These are phyloP conservation scores for Pseudocercospora pini-densiflorae DNA, from an alignment of 2,329 filamentous ascomycete species.

Conservation along the genomic window DNA sequence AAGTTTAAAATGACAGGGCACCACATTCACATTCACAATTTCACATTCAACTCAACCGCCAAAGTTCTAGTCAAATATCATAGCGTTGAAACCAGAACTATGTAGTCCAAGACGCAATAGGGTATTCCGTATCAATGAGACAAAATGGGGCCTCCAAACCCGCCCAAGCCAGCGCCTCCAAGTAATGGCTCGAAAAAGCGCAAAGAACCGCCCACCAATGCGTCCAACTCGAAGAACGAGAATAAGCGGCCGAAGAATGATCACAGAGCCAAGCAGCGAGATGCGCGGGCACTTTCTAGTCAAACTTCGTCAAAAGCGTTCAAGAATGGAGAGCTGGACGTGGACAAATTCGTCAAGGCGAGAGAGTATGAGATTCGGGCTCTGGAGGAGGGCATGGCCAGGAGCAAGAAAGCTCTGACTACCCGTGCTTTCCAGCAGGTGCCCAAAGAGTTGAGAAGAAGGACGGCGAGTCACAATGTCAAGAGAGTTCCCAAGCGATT, in stretches of 20 bases:
- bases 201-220: slow-evolving; percentile 32
- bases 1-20: slow-evolving; percentile 8
- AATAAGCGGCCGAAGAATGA: slow-evolving; percentile 29
- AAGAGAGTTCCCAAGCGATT: slow-evolving; percentile 84
- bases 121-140: neutral
- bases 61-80: slow-evolving; percentile 4
- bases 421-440: slow-evolving; percentile 89
- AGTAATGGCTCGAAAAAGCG: slow-evolving; percentile 30
- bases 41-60: neutral
- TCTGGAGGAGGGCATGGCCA: slow-evolving; percentile 79
- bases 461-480: slow-evolving; percentile 94
- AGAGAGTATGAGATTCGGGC: slow-evolving; percentile 89
- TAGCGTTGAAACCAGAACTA: neutral
- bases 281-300: slow-evolving; percentile 52
- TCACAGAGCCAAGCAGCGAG: slow-evolving; percentile 37
- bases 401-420: slow-evolving; percentile 66
- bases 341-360: slow-evolving; percentile 81
- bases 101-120: neutral
- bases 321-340: slow-evolving; percentile 76
- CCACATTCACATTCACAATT: neutral
- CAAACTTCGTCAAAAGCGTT: slow-evolving; percentile 59
- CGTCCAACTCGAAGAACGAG: slow-evolving; percentile 9
- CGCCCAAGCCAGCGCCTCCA: slow-evolving; percentile 6
- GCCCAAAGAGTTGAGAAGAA: slow-evolving; percentile 78
- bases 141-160: slow-evolving; percentile 18